These are phyloP conservation scores for Cryptococcus depauperatus DNA, from an alignment of 1,284 basidiomycete species.

Conservation along the genomic window DNA sequence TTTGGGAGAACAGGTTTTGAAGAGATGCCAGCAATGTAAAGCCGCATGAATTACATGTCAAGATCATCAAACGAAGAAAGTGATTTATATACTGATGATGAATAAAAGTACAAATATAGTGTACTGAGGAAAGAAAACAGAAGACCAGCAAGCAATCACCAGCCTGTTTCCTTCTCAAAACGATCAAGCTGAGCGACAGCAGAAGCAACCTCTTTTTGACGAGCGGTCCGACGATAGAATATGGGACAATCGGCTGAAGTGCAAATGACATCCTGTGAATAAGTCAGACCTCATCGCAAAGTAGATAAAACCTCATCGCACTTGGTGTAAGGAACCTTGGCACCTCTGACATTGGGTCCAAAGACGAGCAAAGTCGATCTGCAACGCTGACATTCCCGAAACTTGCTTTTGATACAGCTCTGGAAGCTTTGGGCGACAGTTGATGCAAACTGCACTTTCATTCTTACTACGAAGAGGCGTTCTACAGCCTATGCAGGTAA, in stretches of 20 bases:
- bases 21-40: slow-evolving; percentile 59
- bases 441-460: slow-evolving; percentile 83
- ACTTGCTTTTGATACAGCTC: slow-evolving; percentile 88
- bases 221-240: slow-evolving; percentile 93
- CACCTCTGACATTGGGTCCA: slow-evolving; percentile 97
- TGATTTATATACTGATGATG: slow-evolving; percentile 6
- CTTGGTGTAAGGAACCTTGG: slow-evolving; percentile 90
- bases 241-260: slow-evolving; percentile 96
- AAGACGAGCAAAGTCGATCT: slow-evolving; percentile 81
- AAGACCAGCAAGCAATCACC: slow-evolving; percentile 23
- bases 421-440: slow-evolving; percentile 71
- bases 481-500: slow-evolving; percentile 88
- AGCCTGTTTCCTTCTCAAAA: slow-evolving; percentile 54
- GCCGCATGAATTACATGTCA: neutral
- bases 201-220: slow-evolving; percentile 91
- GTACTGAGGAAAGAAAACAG: neutral
- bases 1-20: slow-evolving; percentile 82
- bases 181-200: slow-evolving; percentile 66
- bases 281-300: neutral
- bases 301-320: slow-evolving; percentile 39
- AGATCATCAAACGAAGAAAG: slow-evolving; percentile 2
- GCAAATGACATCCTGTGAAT: slow-evolving; percentile 86
- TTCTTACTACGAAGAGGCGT: slow-evolving; percentile 65
- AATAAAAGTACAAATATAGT: slow-evolving; percentile 1
- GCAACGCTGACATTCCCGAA: slow-evolving; percentile 61